Conservation (phyloP, 108 stramenopile genomes). For the Aurantiochytrium sp. region DNA sequence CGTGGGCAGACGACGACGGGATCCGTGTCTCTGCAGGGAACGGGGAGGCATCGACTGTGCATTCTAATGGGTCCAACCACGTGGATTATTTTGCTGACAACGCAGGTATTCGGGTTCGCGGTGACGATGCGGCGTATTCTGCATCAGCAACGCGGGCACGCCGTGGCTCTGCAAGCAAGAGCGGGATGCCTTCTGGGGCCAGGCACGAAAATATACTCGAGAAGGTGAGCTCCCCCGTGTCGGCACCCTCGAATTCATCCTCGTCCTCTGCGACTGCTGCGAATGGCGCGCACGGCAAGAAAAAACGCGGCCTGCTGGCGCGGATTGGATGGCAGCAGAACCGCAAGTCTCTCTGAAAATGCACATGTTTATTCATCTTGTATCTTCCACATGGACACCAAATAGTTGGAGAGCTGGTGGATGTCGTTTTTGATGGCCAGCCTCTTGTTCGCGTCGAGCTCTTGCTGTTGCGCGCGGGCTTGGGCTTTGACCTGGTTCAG, state of each 20-base stretch:
- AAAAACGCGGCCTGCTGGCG: not conserved
- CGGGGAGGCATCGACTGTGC: not conserved
- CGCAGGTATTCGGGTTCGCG: not conserved
- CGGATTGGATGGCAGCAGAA: not conserved
- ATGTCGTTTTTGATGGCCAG: not conserved
- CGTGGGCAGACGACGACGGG: not conserved
- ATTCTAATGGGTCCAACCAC: no score
- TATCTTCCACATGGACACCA: slow-evolving; percentile 28
- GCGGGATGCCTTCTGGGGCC: no score
- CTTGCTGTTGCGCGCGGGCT: not conserved
- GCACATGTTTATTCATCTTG: slow-evolving; percentile 27
- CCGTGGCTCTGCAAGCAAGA: no score
- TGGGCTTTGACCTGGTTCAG: not conserved
- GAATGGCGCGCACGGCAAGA: not conserved
- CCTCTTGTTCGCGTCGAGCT: not conserved
- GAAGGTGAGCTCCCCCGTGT: no score
- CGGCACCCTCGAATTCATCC: no score
- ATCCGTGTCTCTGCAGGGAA: not conserved
- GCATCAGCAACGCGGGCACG: no score
- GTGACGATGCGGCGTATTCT: not conserved
- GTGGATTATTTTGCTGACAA: not conserved
- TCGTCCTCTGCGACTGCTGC: no score
- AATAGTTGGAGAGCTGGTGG: not conserved
- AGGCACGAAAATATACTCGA: no score
- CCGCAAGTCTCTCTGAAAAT: not conserved